A percentile compares a stretch with the other conserved stretches of the same genome.
Conservation (phyloP, 345 rosid species). For the Populus alba region DNA sequence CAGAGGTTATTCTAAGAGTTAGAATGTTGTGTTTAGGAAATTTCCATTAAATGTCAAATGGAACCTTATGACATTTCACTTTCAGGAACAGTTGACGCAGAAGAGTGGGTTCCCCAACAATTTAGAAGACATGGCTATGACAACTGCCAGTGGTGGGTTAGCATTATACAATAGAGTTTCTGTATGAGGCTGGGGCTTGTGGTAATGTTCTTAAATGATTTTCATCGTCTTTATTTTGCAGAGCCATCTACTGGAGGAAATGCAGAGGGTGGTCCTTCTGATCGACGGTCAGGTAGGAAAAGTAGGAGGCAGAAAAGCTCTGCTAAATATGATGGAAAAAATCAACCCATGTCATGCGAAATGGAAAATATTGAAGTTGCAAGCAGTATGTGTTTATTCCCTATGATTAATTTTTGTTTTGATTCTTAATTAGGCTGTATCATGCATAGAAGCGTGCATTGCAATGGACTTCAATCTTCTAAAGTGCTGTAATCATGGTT, state of each 20-base stretch:
- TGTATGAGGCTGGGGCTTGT: conserved; percentile 1
- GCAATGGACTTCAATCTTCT: not conserved
- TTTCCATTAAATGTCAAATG: not conserved
- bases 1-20: not conserved
- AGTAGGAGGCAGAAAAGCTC: conserved; percentile 73
- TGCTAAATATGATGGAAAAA: conserved; percentile 52
- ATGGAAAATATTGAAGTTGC: conserved; percentile 48
- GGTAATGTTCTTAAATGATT: conserved; percentile 6
- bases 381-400: conserved; percentile 17
- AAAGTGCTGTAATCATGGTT: not conserved
- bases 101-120: conserved; percentile 35
- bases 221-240: conserved; percentile 29
- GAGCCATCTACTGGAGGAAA: conserved; percentile 40
- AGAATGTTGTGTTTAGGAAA: conserved; percentile 2
- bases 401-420: not conserved
- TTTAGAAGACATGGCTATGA: conserved; percentile 30
- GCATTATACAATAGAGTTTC: conserved; percentile 9
- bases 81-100: conserved; percentile 40
- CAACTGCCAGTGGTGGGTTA: conserved; percentile 45
- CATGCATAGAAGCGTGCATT: not conserved
- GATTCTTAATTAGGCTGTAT: not conserved
- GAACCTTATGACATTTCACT: conserved; percentile 14
- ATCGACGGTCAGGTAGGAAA: conserved; percentile 60
- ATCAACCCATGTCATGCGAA: conserved; percentile 36
- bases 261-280: conserved; percentile 47